Percentiles rank a stretch among this genome's conserved stretches.
These are phyloP conservation scores for Adansonia rubrostipa DNA, from an alignment of 441 rosid genomes.

Conservation along the genomic window DNA sequence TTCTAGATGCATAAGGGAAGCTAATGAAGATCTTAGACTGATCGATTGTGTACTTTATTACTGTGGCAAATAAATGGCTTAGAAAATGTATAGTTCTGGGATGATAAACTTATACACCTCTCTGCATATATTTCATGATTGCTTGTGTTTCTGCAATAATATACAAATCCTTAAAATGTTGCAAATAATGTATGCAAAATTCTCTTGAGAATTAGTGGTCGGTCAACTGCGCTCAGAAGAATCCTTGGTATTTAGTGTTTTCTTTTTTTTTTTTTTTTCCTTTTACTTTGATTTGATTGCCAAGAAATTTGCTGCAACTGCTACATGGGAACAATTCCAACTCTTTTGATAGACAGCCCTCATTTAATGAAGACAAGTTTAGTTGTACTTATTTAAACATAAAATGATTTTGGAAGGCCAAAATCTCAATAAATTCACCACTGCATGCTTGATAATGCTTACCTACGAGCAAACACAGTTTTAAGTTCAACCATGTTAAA, in stretches of 20 bases:
- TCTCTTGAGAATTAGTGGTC: not conserved
- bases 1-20: conserved; percentile 8
- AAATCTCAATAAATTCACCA: not conserved
- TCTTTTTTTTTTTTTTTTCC: not conserved
- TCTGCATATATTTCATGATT: not conserved
- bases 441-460: conserved; percentile 8
- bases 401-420: not conserved
- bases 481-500: not conserved
- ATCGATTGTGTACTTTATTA: not conserved
- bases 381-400: not conserved
- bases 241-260: not conserved
- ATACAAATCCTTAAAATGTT: not conserved
- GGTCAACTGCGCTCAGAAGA: not conserved
- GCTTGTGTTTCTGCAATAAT: not conserved
- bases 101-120: not conserved
- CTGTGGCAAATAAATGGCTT: not conserved
- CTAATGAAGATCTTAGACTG: conserved; percentile 9
- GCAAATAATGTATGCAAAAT: not conserved
- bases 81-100: not conserved
- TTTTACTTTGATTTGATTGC: not conserved
- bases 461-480: not conserved
- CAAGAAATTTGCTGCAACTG: not conserved
- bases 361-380: not conserved
- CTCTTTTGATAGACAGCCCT: not conserved
- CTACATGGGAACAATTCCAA: not conserved